These are phyloP conservation scores for Lactifluus echinatus DNA, from an alignment of 768 basidiomycete species.

Conservation along the genomic window DNA sequence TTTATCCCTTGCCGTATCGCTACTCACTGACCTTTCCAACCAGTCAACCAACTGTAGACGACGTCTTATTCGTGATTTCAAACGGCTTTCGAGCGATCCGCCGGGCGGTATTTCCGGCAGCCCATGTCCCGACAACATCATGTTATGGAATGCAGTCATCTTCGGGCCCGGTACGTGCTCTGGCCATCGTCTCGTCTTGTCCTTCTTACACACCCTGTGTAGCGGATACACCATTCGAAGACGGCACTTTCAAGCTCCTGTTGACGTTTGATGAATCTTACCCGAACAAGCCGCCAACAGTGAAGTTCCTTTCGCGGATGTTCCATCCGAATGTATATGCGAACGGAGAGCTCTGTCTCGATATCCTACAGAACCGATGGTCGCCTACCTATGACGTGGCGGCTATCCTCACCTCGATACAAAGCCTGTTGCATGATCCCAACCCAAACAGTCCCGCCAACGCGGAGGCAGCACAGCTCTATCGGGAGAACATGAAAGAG, in stretches of 20 bases:
- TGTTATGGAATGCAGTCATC: conserved; percentile 99
- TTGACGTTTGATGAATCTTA: conserved; percentile 97
- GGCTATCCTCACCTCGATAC: conserved; percentile 94
- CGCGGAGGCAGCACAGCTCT: conserved; percentile 94
- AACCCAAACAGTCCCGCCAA: conserved; percentile 98
- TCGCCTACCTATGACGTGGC: conserved; percentile 98
- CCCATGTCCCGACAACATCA: conserved; percentile 96
- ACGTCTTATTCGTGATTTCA: conserved; percentile 97
- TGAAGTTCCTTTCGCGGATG: conserved; percentile 96
- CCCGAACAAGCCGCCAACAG: conserved; percentile 96
- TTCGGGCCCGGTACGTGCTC: conserved; percentile 82
- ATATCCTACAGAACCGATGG: conserved; percentile 98
- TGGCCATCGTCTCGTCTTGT: neutral
- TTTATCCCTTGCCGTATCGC: neutral
- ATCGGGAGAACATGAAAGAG: conserved; percentile 97
- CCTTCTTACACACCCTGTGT: conserved; percentile 27
- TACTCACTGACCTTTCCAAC: neutral
- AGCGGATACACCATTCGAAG: conserved; percentile 99
- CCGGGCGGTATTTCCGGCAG: conserved; percentile 95
- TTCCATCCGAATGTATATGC: conserved; percentile 99
- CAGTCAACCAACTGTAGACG: conserved; percentile 92
- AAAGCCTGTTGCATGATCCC: conserved; percentile 92
- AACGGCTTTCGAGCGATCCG: conserved; percentile 87
- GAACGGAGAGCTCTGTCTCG: conserved; percentile 95
- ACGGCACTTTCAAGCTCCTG: conserved; percentile 95